Conservation (phyloP, 768 basidiomycete species). For the Russula griseocarnosa region DNA sequence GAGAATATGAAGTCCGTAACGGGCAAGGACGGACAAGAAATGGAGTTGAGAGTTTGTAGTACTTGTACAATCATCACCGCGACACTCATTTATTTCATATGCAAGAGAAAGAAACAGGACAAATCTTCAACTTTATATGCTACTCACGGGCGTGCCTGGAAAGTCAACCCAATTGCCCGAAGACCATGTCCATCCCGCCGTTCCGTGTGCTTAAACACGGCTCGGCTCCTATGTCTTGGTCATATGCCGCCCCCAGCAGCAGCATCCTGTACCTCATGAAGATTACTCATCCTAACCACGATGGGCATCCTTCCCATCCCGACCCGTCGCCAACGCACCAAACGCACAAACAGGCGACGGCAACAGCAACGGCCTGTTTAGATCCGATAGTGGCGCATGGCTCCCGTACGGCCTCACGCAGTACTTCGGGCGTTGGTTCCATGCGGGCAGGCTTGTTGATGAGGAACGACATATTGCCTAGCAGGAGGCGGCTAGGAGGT, state of each 20-base stretch:
- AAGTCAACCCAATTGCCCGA: slow-evolving; percentile 15
- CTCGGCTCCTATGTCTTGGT: slow-evolving; percentile 36
- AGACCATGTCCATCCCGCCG: slow-evolving; percentile 45
- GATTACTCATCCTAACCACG: slow-evolving; percentile 69
- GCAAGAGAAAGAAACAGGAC: neutral
- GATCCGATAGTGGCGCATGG: slow-evolving; percentile 36
- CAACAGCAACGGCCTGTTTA: slow-evolving; percentile 56
- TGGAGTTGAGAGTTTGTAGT: neutral
- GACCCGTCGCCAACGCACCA: slow-evolving; percentile 13
- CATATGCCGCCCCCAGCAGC: slow-evolving; percentile 55
- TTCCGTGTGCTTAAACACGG: slow-evolving; percentile 49
- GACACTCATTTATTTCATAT: neutral
- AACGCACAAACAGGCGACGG: slow-evolving; percentile 67
- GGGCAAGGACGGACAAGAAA: neutral
- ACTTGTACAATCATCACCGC: neutral
- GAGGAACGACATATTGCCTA: slow-evolving; percentile 73
- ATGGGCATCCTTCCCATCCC: slow-evolving; percentile 46
- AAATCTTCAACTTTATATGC: neutral
- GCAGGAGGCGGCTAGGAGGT: slow-evolving; percentile 72
- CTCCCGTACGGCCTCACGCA: slow-evolving; percentile 43
- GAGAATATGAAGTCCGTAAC: neutral
- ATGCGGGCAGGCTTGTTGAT: slow-evolving; percentile 46
- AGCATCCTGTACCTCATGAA: slow-evolving; percentile 70
- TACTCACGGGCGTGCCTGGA: neutral
- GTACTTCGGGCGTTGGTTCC: slow-evolving; percentile 67